Base-by-base conservation (phyloP, 1,284 basidiomycete species). In the Termitomyces sp. region DNA sequence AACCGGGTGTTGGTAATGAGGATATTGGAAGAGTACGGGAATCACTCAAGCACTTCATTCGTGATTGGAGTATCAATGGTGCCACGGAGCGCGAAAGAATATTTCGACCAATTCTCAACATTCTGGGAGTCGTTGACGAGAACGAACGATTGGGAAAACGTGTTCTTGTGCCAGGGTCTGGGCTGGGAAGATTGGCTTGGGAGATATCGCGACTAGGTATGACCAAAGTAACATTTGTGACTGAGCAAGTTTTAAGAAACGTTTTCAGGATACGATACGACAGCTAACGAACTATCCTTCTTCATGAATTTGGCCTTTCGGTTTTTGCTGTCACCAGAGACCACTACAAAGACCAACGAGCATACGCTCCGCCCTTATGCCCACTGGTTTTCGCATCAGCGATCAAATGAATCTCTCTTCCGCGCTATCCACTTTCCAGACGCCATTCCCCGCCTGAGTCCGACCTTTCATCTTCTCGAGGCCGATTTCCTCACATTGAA, bases 371-470 rank as follows among this genome's bases (percentile, higher is more conserved):
- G 79, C 45, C 85, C 84, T 0, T 86, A 80, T 59, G 74, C 80
- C 0, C 79, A 84, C 62, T 84, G 82, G 80, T 86, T 84, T 68
- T 86, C 84, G 6, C 84, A 88, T 64, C 83, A 85, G 59, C 73
- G 78, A 17, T 71, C 70, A n/a, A 74, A 73, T 19, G 71, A 71
- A 13, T 67, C 73, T 6, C 63, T 82, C 1, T 82, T 86, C 60
- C 79, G 83, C 21, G 42, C 64, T 10, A 67, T 84, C 34, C 56
- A 65, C 0, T 84, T 87, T 59, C 85, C 85, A 0, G 84, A 88
- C 62, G 74, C 72, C 42, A 61, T 86, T 13, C 85, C 84, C 0
- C 74, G 79, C 2, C 68, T 76, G 26, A 67, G 68, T 12, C 59
- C 69, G 10, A 67, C 62, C 3, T 69, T 86, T 55, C 68, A 66